Base-by-base conservation (phyloP, 2,329 filamentous ascomycete genomes). In the Cyclaneusma minus region DNA sequence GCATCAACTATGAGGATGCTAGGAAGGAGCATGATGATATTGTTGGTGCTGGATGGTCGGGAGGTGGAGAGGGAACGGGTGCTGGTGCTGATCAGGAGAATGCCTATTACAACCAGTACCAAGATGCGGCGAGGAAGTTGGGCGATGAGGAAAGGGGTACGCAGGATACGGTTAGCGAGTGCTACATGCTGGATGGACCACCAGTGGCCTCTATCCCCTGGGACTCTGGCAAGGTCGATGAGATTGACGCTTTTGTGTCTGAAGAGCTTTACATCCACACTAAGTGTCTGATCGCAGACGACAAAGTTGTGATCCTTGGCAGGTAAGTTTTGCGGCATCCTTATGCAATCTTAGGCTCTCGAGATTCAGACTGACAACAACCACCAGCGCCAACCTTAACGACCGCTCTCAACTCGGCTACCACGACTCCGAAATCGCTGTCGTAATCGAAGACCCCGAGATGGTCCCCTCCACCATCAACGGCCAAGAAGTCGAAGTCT, bases 361-460 rank as follows among this genome's bases (percentile, higher is more conserved):
- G n/a, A 6, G 17, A 15, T 11, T 13, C 20, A n/a, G 16, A 25
- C 29, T 30, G 29, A 28, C 13, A n/a, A n/a, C n/a, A n/a, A n/a
- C n/a, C n/a, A n/a, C n/a, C n/a, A n/a, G 52, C 8, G 62, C 60
- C 36, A 65, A 64, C 41, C 50, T 68, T 30, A 68, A 71, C 44
- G 61, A 68, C 41, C 58, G 64, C 31, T 85, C 77, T 3, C 80
- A 93, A 54, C 66, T 91, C 4, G 83, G 82, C 18, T 64, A 69
- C 31, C 83, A 89, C 51, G 84, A 92, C 53, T 82, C 74, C 1
- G 84, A 93, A 48, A 82, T 93, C 29, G 82, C 83, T n/a, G 78
- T 91, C 36, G 64, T 91, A 30, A 80, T 93, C 42, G 77, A 89
- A 47, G 83, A 91, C 45, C 66, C 70, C 2, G 68, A 73, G 1